Evolutionary conservation across 2,329 filamentous ascomycete species (phyloP).

Genomic region (Tolypocladium inflatum): DNA sequence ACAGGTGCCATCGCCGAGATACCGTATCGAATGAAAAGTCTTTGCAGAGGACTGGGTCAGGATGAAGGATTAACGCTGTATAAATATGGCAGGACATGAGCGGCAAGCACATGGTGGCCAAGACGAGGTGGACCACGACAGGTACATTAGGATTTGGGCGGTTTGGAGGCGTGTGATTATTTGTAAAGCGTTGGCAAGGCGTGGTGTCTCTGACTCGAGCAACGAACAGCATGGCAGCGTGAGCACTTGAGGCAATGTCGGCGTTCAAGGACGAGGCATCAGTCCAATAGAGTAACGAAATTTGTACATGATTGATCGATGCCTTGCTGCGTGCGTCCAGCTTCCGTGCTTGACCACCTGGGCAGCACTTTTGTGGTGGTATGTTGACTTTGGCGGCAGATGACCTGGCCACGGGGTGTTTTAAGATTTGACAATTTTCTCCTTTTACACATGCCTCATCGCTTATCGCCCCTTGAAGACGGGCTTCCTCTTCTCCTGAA

Average conservation of each 20-base stretch:
- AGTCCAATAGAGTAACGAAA: background rate
- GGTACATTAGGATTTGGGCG: background rate
- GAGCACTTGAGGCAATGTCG: background rate
- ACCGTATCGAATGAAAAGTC: conserved; percentile 1
- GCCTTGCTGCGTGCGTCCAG: background rate
- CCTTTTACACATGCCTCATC: background rate
- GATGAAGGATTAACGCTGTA: background rate
- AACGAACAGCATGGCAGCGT: background rate
- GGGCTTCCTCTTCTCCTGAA: conserved; percentile 55
- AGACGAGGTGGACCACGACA: background rate
- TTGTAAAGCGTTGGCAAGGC: background rate
- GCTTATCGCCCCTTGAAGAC: conserved; percentile 44
- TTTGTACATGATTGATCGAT: background rate
- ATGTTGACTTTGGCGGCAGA: background rate
- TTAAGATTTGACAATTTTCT: background rate
- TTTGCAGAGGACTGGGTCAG: background rate
- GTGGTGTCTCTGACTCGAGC: background rate
- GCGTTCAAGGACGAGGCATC: background rate
- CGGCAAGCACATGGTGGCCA: background rate
- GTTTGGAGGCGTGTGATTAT: background rate
- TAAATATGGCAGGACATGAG: background rate
- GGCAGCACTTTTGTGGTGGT: background rate
- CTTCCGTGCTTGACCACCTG: background rate
- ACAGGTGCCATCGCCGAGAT: background rate
- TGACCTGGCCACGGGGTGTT: background rate